Evolutionary conservation across 2,329 filamentous ascomycete species (phyloP), one percentile per base, ranked within the genome.

Genomic region (Aureobasidium lini): DNA sequence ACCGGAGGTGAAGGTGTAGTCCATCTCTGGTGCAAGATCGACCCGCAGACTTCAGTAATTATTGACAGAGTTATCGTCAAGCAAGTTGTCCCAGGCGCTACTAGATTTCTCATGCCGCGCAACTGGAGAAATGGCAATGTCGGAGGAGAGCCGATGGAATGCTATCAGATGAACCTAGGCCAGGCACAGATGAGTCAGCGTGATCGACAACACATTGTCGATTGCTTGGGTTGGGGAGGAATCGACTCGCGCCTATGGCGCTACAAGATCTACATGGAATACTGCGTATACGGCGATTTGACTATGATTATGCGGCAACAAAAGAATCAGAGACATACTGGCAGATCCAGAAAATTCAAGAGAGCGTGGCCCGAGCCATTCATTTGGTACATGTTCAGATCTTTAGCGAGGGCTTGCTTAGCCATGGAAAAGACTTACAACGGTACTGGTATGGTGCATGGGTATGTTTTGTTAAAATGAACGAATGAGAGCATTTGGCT

Each of bases 221-320:
- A 15, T 13, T 56, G 52, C 31, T 37, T 56, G n/a, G 52, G 52
- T 1, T 46, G 32, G 29, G 52, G 40, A 34, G 29, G 44, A 23
- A 16, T 31, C 7, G 18, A 5, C 10, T 39, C 1, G 23, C 23
- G 16, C 11, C 23, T 28, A 4, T 44, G 23, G 9, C n/a, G 10
- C 9, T 56, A 56, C 52, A 56, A 56, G 31, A n/a, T 56, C 11
- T 58, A 58, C 13, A 6, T 23, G 2, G 54, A 58, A 34, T 58
- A 39, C 34, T 58, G 54, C 28, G 15, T 11, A 6, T 43, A 43
- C 7, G 44, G 43, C 18, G 40, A 18, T 32, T 6, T 58, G 32
- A 8, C n/a, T 28, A 36, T 23, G 5, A 2, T 58, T 23, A 47
- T 58, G 29, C 18, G 42, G 4, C 39, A 18, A 2, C 42, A 39